Conservation (phyloP, 1,139 yeast genomes). For the Geotrichum carabidarum region DNA sequence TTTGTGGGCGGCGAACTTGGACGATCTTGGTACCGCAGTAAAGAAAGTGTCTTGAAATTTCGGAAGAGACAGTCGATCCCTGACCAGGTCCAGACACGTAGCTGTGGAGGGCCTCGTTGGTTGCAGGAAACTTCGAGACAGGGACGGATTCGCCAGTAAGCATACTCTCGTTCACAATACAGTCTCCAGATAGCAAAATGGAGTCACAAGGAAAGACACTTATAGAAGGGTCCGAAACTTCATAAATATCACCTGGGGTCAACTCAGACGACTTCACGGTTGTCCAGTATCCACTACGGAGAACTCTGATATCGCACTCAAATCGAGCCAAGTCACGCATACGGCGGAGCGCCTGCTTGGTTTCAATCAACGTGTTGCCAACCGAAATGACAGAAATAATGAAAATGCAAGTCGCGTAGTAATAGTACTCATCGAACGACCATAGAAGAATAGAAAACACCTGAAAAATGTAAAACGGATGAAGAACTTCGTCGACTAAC, state of each 20-base stretch:
- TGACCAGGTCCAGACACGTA: conserved; percentile 36
- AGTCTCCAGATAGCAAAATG: conserved; percentile 78
- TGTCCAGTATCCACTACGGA: conserved; percentile 93
- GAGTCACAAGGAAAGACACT: conserved; percentile 82
- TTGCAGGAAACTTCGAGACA: conserved; percentile 71
- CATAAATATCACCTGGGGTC: conserved; percentile 94
- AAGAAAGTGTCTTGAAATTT: conserved; percentile 66
- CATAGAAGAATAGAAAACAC: conserved; percentile 85
- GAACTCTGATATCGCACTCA: conserved; percentile 79
- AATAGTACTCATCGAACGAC: conserved; percentile 87
- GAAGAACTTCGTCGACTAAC: conserved; percentile 80
- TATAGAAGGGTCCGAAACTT: conserved; percentile 80
- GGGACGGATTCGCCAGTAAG: conserved; percentile 98
- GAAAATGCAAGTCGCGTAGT: conserved; percentile 89
- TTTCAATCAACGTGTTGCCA: conserved; percentile 73
- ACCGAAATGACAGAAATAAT: conserved; percentile 78
- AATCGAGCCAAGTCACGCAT: conserved; percentile 69
- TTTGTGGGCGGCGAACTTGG: conserved; percentile 60
- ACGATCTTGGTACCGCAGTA: conserved; percentile 86
- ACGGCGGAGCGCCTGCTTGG: conserved; percentile 67
- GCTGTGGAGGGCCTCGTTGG: conserved; percentile 53
- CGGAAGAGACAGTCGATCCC: conserved; percentile 54
- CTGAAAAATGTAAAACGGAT: conserved; percentile 92
- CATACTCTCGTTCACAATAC: conserved; percentile 92
- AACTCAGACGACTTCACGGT: conserved; percentile 73